Evolutionary conservation across 2,329 filamentous ascomycete genomes (phyloP).

Genomic region (Pestalotiopsis sp.): DNA sequence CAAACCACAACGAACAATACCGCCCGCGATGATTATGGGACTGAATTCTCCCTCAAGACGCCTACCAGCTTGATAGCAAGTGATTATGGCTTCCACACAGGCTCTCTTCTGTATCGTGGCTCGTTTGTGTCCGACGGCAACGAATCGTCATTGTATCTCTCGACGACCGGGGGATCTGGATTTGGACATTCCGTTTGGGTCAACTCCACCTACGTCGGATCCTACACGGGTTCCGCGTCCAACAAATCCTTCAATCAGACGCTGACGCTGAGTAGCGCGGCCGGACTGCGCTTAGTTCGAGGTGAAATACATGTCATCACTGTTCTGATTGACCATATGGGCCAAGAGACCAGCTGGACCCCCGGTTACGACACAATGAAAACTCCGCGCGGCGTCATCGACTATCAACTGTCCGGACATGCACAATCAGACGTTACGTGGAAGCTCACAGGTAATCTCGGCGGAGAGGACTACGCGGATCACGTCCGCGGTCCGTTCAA

Average conservation of each 20-base stretch:
- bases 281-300: slow-evolving; percentile 35
- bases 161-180: slow-evolving; percentile 67
- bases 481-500: slow-evolving; percentile 64
- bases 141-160: slow-evolving; percentile 58
- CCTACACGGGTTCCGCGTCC: slow-evolving; percentile 27
- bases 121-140: slow-evolving; percentile 66
- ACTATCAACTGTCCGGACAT: slow-evolving; percentile 55
- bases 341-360: slow-evolving; percentile 61
- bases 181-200: slow-evolving; percentile 73
- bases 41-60: slow-evolving; percentile 38
- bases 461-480: slow-evolving; percentile 65
- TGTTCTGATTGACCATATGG: slow-evolving; percentile 73
- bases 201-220: slow-evolving; percentile 62
- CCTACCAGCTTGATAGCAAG: slow-evolving; percentile 66
- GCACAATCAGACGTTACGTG: slow-evolving; percentile 51
- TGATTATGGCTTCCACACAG: slow-evolving; percentile 76
- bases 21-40: slow-evolving; percentile 7
- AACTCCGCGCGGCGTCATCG: slow-evolving; percentile 62
- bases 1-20: slow-evolving; percentile 62
- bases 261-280: slow-evolving; percentile 35
- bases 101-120: slow-evolving; percentile 70
- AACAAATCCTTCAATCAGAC: slow-evolving; percentile 42
- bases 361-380: slow-evolving; percentile 65
- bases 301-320: slow-evolving; percentile 65
- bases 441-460: slow-evolving; percentile 71